Evolutionary conservation across 1,284 basidiomycete genomes (phyloP), one percentile per base, ranked within the genome.

Genomic region (Papiliotrema nemorosa): DNA sequence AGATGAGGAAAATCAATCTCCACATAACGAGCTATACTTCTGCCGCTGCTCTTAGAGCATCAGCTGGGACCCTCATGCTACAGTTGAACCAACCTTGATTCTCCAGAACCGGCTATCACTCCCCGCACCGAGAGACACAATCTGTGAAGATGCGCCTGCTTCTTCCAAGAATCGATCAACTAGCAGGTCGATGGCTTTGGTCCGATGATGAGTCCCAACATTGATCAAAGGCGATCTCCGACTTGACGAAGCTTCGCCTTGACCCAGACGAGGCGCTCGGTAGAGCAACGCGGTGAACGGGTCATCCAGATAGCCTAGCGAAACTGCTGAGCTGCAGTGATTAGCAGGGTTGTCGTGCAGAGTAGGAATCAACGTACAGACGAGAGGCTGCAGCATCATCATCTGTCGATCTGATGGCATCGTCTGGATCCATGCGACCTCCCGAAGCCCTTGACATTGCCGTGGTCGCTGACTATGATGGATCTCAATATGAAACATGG

Each of bases 81-180:
- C 5, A 34, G 26, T 31, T 18, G 34, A 31, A 82, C 85, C 77
- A 76, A 90, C 90, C 76, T 80, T 81, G 62, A 94, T 77, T 49
- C 91, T 78, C 91, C 92, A 97, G 72, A 88, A 97, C 40, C 93
- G 78, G 13, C 90, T 90, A 74, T 97, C 92, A 63, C 89, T 96
- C 1, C 92, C 92, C 0, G 91, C 88, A 3, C 92, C 93, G 9
- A 97, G 71, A 67, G 87, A 91, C 39, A 97, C 80, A 53, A 97
- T 84, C 78, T 97, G 92, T 14, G 37, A 59, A 35, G 50, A 26
- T 22, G 18, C 22, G 7, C 66, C 63, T 2, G 78, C 76, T 3
- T 78, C 59, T 6, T 67, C 59, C 16, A 96, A 62, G 81, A 91
- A 97, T 39, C 79, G 71, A 20, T 85, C 76, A 0, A 96, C 84